Evolutionary conservation across 2,329 filamentous ascomycete species (phyloP).

Genomic region (Fusarium floridanum): DNA sequence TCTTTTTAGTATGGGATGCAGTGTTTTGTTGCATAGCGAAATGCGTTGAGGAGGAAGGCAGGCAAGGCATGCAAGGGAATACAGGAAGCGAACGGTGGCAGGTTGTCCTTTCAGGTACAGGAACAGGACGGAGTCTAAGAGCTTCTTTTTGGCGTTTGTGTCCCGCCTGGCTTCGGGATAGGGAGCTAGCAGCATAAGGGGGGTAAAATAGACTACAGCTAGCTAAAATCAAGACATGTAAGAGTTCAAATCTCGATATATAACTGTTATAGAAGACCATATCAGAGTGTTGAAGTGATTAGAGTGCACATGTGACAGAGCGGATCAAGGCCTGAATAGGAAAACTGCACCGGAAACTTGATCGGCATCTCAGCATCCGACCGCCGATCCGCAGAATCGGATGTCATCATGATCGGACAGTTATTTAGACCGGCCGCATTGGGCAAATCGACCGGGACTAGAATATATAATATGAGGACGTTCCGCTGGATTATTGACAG

Average conservation of each 20-base stretch:
- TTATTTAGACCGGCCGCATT: constrained; percentile 31
- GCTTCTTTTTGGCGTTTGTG: constrained; percentile 40
- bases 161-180: constrained; percentile 24
- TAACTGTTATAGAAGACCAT: neutral
- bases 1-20: neutral
- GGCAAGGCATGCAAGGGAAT: constrained; percentile 11
- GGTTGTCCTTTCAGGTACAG: constrained; percentile 24
- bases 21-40: constrained; percentile 19
- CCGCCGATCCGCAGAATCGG: constrained; percentile 10
- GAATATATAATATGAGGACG: constrained; percentile 16
- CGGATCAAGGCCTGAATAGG: neutral
- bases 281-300: neutral
- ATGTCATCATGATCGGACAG: constrained; percentile 30
- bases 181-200: constrained; percentile 32
- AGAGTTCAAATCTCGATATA: neutral
- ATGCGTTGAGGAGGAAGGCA: constrained; percentile 10
- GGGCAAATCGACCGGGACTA: constrained; percentile 27
- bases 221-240: constrained; percentile 17
- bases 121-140: constrained; percentile 37
- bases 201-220: constrained; percentile 37
- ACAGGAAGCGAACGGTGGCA: constrained; percentile 10
- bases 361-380: constrained; percentile 31
- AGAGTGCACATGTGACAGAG: neutral
- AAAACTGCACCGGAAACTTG: neutral
- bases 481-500: neutral